Conservation (phyloP, 2,329 filamentous ascomycete genomes). For the Pseudopithomyces chartarum region DNA sequence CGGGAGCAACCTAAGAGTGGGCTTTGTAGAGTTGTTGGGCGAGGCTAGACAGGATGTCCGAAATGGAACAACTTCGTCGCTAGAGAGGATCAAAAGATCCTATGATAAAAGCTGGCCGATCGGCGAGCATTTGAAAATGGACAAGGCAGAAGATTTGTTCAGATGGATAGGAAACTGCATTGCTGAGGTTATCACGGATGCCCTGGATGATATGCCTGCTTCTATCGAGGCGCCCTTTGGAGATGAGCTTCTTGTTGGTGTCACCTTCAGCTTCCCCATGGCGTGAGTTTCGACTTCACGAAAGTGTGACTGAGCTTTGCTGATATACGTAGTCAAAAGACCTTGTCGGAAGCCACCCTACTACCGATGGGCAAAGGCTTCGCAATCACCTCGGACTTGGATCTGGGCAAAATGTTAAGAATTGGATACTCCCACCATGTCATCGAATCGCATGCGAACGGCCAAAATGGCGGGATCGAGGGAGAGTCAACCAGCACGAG, state of each 20-base stretch:
- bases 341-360: slow-evolving; percentile 65
- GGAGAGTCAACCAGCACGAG: slow-evolving; percentile 28
- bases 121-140: slow-evolving; percentile 71
- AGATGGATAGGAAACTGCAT: slow-evolving; percentile 82
- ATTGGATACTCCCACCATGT: slow-evolving; percentile 64
- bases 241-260: slow-evolving; percentile 64
- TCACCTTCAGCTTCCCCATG: slow-evolving; percentile 75
- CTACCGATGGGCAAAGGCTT: slow-evolving; percentile 76
- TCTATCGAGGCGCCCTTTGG: slow-evolving; percentile 36
- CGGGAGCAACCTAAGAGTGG: slow-evolving; percentile 71
- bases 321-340: slow-evolving; percentile 54
- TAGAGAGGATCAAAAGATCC: slow-evolving; percentile 58
- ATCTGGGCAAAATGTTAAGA: slow-evolving; percentile 64
- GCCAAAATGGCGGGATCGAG: slow-evolving; percentile 29
- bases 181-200: slow-evolving; percentile 70
- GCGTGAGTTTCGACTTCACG: slow-evolving; percentile 36
- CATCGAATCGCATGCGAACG: slow-evolving; percentile 43
- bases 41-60: slow-evolving; percentile 44
- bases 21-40: slow-evolving; percentile 66
- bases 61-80: slow-evolving; percentile 19
- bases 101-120: slow-evolving; percentile 78
- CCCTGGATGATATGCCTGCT: slow-evolving; percentile 46
- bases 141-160: slow-evolving; percentile 77
- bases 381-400: slow-evolving; percentile 63
- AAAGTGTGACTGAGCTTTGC: not conserved